These are phyloP conservation scores for Diaporthe ilicicola DNA, from an alignment of 2,329 filamentous ascomycete species.

Conservation along the genomic window DNA sequence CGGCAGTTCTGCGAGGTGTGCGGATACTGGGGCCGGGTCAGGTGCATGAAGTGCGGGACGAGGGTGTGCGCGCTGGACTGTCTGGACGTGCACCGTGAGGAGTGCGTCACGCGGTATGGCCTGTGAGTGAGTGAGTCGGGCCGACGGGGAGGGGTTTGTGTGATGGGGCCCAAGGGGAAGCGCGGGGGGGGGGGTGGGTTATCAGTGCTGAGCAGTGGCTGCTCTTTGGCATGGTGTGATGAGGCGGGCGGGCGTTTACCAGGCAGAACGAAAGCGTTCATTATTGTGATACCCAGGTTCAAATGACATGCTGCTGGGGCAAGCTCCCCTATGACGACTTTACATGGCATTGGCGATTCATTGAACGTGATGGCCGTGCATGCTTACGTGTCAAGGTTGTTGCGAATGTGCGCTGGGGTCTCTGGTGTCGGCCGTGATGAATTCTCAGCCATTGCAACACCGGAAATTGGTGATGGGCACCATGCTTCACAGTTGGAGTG, in stretches of 20 bases:
- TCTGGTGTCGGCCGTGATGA: neutral
- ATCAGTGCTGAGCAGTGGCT: neutral
- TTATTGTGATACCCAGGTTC: slow-evolving; percentile 25
- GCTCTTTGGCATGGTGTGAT: neutral
- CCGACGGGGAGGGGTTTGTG: neutral
- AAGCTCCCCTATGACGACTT: neutral
- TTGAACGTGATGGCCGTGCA: neutral
- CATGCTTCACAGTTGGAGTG: neutral
- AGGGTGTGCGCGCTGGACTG: slow-evolving; percentile 82
- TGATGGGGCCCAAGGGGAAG: neutral
- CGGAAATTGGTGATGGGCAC: neutral
- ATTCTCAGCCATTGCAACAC: neutral
- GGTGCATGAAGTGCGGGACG: slow-evolving; percentile 80
- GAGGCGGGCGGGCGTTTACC: neutral
- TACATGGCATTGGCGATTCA: neutral
- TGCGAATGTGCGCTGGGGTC: neutral
- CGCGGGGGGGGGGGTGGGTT: too few relatives aligned
- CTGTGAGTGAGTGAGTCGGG: slow-evolving; percentile 44
- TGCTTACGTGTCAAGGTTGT: neutral
- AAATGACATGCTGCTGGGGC: neutral
- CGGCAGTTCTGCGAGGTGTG: slow-evolving; percentile 78
- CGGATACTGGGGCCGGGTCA: slow-evolving; percentile 81
- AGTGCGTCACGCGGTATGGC: slow-evolving; percentile 73
- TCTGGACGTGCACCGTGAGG: slow-evolving; percentile 75
- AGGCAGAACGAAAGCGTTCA: neutral